Evolutionary conservation across 768 basidiomycete genomes (phyloP).

Genomic region (Clitopilus hobsonii): DNA sequence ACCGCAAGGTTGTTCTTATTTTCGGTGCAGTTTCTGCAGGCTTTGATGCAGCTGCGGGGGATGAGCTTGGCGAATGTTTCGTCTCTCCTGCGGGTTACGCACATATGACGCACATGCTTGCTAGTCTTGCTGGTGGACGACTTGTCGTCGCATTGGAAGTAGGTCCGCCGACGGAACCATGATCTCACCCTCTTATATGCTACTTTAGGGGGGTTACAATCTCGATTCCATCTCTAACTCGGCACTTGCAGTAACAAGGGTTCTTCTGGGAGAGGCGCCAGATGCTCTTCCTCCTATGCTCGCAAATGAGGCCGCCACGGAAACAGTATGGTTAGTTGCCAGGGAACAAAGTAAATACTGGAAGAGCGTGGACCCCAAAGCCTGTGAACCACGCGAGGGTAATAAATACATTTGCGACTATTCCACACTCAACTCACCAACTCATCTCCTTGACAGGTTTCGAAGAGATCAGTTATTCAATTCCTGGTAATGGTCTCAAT

Average conservation of each 20-base stretch:
- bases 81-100: conserved; percentile 93
- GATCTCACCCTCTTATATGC: not conserved
- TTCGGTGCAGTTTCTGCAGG: conserved; percentile 81
- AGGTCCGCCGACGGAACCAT: conserved; percentile 7
- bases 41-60: conserved; percentile 94
- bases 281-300: conserved; percentile 66
- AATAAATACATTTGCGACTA: not conserved
- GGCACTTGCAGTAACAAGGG: conserved; percentile 77
- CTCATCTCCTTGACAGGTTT: conserved; percentile 37
- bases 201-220: conserved; percentile 88
- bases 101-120: conserved; percentile 98
- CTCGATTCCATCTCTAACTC: conserved; percentile 84
- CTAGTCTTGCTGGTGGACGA: conserved; percentile 81
- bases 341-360: conserved; percentile 87
- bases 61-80: conserved; percentile 85
- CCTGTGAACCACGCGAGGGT: conserved; percentile 83
- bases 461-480: conserved; percentile 57
- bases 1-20: no score
- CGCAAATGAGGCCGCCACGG: conserved; percentile 78
- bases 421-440: not conserved
- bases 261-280: conserved; percentile 89
- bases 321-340: conserved; percentile 87
- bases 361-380: conserved; percentile 80
- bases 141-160: conserved; percentile 95
- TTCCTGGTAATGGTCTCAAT: conserved; percentile 48